Percentiles rank a stretch among this genome's conserved stretches.
These are phyloP conservation scores for Tuber melanosporum DNA, from an alignment of 495 filamentous ascomycete genomes.

Conservation along the genomic window DNA sequence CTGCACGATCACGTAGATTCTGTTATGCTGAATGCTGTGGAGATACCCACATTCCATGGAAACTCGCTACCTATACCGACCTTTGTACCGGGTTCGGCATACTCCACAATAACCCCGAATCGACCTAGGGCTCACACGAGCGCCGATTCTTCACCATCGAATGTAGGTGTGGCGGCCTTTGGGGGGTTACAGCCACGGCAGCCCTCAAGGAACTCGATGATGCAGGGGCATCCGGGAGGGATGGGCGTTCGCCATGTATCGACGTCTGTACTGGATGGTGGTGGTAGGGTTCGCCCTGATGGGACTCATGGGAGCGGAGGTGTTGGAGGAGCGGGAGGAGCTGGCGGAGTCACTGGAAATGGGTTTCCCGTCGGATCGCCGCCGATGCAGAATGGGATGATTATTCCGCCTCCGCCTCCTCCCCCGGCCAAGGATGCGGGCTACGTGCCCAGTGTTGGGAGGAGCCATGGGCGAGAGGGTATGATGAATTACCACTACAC, in stretches of 20 bases:
- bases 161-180: slow-evolving; percentile 24
- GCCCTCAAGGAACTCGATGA: slow-evolving; percentile 37
- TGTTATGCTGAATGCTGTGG: slow-evolving; percentile 25
- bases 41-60: slow-evolving; percentile 40
- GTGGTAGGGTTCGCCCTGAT: slow-evolving; percentile 24
- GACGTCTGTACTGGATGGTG: slow-evolving; percentile 34
- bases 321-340: slow-evolving; percentile 4
- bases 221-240: slow-evolving; percentile 29
- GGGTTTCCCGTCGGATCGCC: slow-evolving; percentile 25
- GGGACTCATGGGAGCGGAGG: slow-evolving; percentile 18
- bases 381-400: slow-evolving; percentile 25
- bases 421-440: slow-evolving; percentile 31
- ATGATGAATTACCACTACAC: slow-evolving; percentile 27
- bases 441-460: slow-evolving; percentile 27
- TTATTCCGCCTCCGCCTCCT: slow-evolving; percentile 30
- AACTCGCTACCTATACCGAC: slow-evolving; percentile 33
- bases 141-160: slow-evolving; percentile 29
- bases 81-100: slow-evolving; percentile 30
- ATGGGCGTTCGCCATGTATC: slow-evolving; percentile 40
- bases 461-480: slow-evolving; percentile 25
- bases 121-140: slow-evolving; percentile 40
- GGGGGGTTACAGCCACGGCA: slow-evolving; percentile 26
- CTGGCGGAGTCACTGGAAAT: slow-evolving; percentile 11
- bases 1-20: slow-evolving; percentile 35
- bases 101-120: slow-evolving; percentile 35